Base-by-base conservation (phyloP, 73 alveolate genomes). In the Symbiodinium natans region DNA sequence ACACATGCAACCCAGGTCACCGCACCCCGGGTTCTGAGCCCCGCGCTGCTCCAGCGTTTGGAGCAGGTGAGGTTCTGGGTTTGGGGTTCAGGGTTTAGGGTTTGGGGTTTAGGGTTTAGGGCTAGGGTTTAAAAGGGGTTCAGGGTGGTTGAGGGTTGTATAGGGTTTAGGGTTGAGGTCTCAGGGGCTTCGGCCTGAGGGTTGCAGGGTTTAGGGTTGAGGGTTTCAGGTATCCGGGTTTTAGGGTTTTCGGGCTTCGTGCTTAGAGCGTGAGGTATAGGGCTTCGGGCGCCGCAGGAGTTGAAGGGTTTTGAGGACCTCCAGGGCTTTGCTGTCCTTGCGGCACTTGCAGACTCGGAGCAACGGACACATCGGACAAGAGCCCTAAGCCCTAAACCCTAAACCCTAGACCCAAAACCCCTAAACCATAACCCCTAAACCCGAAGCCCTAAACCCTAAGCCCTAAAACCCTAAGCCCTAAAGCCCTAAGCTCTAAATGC, bases 11-110 rank as follows among this genome's bases (percentile, higher is more conserved):
- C 31, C 74, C 31, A 90, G 97, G 97, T 90, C 43, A 54, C 80
- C 15, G 97, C 97, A 19, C 97, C 97, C 10, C 97, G 97, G 8
- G 41, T 56, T 19, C 54, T 90, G 56, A 90, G 97, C 88, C 87
- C 31, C 23, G 97, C 41, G 13, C 88, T 90, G 46, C 97, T 68
- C 29, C 41, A 82, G 74, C 97, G 97, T 54, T 31, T 90, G 29
- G 46, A 73, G 41, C 87, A 90, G 83, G 97, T 90, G 36, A 34
- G 36, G 19, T 63, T 63, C 25, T 21, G 77, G 77, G 38, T 59
- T 3, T 59, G 23, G 77, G 77, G 77, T 3, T 59, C 23, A 6
- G 38, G 77, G 77, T 13, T 59, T 59, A 9, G 77, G 77, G 77
- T 59, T 59, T 59, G 23, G 77, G 74, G 31, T 3, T 59, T 59